Conservation (phyloP, 1,284 basidiomycete species). For the Sporisorium iseilematis-ciliati region DNA sequence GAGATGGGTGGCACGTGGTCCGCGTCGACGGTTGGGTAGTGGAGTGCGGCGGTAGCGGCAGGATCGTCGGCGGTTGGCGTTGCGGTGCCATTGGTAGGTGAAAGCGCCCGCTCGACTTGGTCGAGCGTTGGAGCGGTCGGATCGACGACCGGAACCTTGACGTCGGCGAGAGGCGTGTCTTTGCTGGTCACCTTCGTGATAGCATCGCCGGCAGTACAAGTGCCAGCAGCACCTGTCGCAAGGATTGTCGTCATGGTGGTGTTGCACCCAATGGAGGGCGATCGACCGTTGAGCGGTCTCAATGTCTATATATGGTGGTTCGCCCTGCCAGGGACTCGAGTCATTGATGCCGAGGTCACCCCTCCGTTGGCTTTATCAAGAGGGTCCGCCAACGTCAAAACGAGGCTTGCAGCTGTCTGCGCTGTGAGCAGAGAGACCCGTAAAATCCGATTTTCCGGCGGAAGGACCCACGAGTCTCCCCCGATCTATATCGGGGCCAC, state of each 20-base stretch:
- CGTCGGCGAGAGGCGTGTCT: not conserved
- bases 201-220: conserved; percentile 5
- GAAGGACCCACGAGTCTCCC: not conserved
- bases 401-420: conserved; percentile 1
- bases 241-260: not conserved
- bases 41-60: not conserved
- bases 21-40: conserved; percentile 10
- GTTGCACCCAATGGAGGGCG: not conserved
- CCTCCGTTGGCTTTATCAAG: not conserved
- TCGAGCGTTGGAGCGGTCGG: not conserved
- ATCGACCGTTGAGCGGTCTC: not conserved
- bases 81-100: not conserved
- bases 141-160: not conserved
- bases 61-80: not conserved
- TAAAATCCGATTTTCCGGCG: conserved; percentile 4
- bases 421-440: too few relatives aligned
- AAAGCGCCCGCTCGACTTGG: conserved; percentile 10
- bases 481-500: conserved; percentile 1
- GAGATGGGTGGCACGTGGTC: conserved; percentile 40
- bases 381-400: not conserved
- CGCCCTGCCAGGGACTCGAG: not conserved
- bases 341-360: not conserved
- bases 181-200: conserved; percentile 3
- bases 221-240: not conserved
- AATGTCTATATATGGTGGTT: not conserved